These are phyloP conservation scores for Clavispora asparagi DNA, from an alignment of 805 yeast species.

Conservation along the genomic window DNA sequence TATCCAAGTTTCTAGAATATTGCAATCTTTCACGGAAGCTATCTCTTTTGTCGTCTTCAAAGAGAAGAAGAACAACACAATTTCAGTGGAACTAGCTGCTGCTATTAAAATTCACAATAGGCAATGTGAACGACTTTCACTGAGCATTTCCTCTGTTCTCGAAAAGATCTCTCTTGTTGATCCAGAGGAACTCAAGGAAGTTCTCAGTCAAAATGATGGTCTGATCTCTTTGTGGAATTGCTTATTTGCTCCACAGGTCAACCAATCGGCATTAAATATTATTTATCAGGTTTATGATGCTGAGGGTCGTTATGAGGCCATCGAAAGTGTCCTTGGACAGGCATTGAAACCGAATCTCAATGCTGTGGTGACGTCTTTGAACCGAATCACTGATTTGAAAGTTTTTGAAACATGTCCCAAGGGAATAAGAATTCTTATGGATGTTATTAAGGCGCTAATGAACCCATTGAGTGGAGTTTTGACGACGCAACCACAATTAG, in stretches of 20 bases:
- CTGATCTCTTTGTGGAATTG: constrained; percentile 71
- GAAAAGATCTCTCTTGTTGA: constrained; percentile 32
- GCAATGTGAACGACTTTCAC: constrained; percentile 20
- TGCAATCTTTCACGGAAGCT: constrained; percentile 16
- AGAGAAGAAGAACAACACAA: constrained; percentile 17
- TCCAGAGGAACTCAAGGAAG: constrained; percentile 17
- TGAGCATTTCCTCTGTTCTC: constrained; percentile 18
- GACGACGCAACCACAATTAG: constrained; percentile 9
- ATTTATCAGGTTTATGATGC: constrained; percentile 74
- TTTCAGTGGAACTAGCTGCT: constrained; percentile 16
- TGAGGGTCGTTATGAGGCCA: constrained; percentile 69
- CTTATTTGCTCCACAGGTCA: constrained; percentile 60
- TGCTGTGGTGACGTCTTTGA: constrained; percentile 45
- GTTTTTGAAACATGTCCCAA: constrained; percentile 72
- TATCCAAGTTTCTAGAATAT: constrained; percentile 6
- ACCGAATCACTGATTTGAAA: constrained; percentile 39
- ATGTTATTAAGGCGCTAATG: constrained; percentile 55
- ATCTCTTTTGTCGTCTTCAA: constrained; percentile 17
- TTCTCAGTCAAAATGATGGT: constrained; percentile 28
- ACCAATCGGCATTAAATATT: constrained; percentile 66
- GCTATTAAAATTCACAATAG: constrained; percentile 28
- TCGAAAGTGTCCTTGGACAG: constrained; percentile 46
- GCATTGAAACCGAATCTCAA: constrained; percentile 42
- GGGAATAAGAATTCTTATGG: constrained; percentile 70
- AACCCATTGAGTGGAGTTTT: constrained; percentile 64